Evolutionary conservation across 1,284 basidiomycete genomes (phyloP), one percentile per base, ranked within the genome.

Genomic region (Tremellales sp.): DNA sequence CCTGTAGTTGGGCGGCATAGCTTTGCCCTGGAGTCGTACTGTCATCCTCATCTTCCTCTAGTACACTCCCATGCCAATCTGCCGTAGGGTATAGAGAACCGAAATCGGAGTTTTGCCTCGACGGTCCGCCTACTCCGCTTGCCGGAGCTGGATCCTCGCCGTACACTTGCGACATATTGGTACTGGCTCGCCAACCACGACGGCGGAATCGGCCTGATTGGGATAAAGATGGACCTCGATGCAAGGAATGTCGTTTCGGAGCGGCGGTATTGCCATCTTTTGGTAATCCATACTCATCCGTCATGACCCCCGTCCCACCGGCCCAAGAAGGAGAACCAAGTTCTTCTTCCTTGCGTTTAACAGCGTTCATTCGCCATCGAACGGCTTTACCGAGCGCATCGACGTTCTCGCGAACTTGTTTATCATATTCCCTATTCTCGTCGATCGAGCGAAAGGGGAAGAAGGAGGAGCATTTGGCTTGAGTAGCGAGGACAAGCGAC

Each of bases 401-500:
- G 19, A 72, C 66, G 35, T 54, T 55, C 25, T 62, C 58, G 24
- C 67, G 52, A 12, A 67, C 63, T 43, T 69, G 67, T 24, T 61
- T 59, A 51, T 72, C 67, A 15, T 57, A 25, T 19, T 56, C 55
- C 17, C 52, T 51, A 17, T 60, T 52, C 4, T 41, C 49, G 4
- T 46, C 46, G 19, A 39, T 19, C 12, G 41, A 22, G 2, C 51
- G 36, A 1, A 52, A 40, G 2, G 66, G 57, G 48, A 68, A 62
- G 55, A 72, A 73, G 15, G 62, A 52, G 4, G 68, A 67, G 42
- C 65, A 67, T 27, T 58, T 53, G 10, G 70, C 68, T 56, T 74
- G 73, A 3, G 73, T 74, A 3, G 67, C 63, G n/a, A 74, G 56
- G 10, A 76, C 67, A 23, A 76, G 61, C 4, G 60, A 58, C 72